Conservation (phyloP, 257 asterid species). For the Nyctanthes arbortristis region DNA sequence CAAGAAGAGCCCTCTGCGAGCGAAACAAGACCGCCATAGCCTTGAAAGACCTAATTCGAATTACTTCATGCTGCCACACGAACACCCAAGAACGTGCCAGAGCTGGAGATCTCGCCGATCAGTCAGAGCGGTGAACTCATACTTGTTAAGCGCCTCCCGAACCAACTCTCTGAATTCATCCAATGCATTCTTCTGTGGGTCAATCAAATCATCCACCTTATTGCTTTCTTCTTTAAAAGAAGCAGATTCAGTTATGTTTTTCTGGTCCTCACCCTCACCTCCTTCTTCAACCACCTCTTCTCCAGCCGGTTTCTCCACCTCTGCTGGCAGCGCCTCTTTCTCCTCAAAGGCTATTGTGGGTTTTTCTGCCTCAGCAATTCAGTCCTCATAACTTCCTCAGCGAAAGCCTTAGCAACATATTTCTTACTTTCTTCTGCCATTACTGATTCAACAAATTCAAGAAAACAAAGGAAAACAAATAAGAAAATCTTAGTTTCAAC, state of each 20-base stretch:
- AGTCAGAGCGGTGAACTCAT: conserved; percentile 31
- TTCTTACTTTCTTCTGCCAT: conserved; percentile 25
- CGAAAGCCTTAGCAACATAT: background rate
- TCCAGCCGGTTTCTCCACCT: conserved; percentile 15
- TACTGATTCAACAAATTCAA: too few relatives aligned
- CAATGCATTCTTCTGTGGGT: conserved; percentile 31
- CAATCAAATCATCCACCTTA: conserved; percentile 31
- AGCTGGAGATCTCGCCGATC: conserved; percentile 3
- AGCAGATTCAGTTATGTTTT: conserved; percentile 25
- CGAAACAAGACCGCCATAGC: too few relatives aligned
- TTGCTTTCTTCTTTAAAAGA: conserved; percentile 32
- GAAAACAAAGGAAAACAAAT: too few relatives aligned
- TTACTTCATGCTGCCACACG: too few relatives aligned
- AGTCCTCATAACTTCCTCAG: background rate
- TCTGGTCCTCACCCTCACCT: background rate
- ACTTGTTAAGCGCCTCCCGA: conserved; percentile 30
- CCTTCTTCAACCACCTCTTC: conserved; percentile 13
- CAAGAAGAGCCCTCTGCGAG: too few relatives aligned
- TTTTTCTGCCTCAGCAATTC: conserved; percentile 9
- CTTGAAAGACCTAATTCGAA: too few relatives aligned
- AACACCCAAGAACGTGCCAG: too few relatives aligned
- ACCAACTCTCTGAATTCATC: conserved; percentile 27
- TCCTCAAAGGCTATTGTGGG: background rate
- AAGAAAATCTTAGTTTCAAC: too few relatives aligned
- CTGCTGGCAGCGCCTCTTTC: conserved; percentile 9